Evolutionary conservation across 306 rosid species (phyloP), one percentile per base, ranked within the genome.

Genomic region (Argentina anserina): DNA sequence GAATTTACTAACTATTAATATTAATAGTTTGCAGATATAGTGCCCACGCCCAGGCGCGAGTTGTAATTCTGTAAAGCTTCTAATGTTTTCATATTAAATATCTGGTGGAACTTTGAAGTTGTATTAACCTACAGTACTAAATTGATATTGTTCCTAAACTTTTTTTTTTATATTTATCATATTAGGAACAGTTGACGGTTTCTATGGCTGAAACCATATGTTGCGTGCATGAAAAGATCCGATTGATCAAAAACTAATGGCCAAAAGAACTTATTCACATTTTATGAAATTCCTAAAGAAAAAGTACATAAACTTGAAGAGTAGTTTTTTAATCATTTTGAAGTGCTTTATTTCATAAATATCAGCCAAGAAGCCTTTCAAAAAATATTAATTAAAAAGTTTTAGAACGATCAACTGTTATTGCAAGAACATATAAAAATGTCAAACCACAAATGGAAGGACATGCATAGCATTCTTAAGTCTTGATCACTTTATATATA

Each of bases 281-380:
- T 10, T 17, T 10, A 25, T 7, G 26, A n/a, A 20, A 26, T 50
- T 53, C 61, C 33, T 55, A 10, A 1, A 25, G 18, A 59, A 28
- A 59, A 17, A 59, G 4, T 1, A 58, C 37, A 29, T 29, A 17
- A 59, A 13, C 9, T 29, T 29, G 23, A 15, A 58, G 4, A 34
- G 17, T 0, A 17, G n/a, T n/a, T n/a, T n/a, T n/a, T n/a, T n/a
- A n/a, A n/a, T n/a, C n/a, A n/a, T n/a, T n/a, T n/a, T n/a, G n/a
- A n/a, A n/a, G 14, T 34, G 36, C n/a, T 63, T 79, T 77, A 86
- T 97, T 92, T 97, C 73, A 78, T 75, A 77, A 93, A 89, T 64
- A 93, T 59, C 55, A 93, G 31, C 98, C 98, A 93, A 25, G 98
- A 97, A n/a, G n/a, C n/a, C n/a, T n/a, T n/a, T n/a, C n/a, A n/a